Conservation (phyloP, 805 yeast genomes). For the Metschnikowia baotianmanensis region DNA sequence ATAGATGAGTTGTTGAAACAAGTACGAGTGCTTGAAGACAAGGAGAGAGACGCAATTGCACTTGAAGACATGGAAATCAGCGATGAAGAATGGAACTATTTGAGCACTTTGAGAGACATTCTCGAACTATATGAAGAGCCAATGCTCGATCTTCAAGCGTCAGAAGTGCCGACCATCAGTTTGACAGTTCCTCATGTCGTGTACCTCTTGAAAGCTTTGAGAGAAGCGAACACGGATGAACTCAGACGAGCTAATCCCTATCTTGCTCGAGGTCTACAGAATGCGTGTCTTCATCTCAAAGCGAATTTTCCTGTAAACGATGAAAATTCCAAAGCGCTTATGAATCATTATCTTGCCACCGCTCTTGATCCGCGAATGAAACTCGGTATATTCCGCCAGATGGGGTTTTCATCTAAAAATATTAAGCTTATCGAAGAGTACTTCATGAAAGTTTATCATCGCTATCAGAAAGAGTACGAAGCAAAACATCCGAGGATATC, state of each 20-base stretch:
- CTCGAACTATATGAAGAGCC: background rate
- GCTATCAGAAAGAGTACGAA: too few species aligned
- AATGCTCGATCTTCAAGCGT: background rate
- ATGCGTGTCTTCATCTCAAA: background rate
- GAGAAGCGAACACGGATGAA: background rate
- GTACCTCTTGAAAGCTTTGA: background rate
- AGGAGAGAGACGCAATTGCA: background rate
- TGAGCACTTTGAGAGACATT: background rate
- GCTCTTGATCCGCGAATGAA: background rate
- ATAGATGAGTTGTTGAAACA: background rate
- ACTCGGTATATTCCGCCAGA: too few species aligned
- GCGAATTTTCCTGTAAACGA: background rate
- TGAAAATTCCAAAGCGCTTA: background rate
- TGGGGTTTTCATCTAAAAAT: too few species aligned
- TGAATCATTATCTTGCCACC: background rate
- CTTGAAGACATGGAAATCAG: background rate
- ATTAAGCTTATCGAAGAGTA: too few species aligned
- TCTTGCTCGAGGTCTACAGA: background rate
- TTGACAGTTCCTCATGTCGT: background rate
- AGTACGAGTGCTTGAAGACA: background rate
- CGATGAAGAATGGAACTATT: background rate
- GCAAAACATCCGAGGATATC: too few species aligned
- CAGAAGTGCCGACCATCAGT: background rate
- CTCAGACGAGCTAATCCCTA: background rate
- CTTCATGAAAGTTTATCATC: too few species aligned